phyloP scores from a whole-genome alignment of 495 filamentous ascomycete genomes.

The Penicillium dipodomyicola region DNA sequence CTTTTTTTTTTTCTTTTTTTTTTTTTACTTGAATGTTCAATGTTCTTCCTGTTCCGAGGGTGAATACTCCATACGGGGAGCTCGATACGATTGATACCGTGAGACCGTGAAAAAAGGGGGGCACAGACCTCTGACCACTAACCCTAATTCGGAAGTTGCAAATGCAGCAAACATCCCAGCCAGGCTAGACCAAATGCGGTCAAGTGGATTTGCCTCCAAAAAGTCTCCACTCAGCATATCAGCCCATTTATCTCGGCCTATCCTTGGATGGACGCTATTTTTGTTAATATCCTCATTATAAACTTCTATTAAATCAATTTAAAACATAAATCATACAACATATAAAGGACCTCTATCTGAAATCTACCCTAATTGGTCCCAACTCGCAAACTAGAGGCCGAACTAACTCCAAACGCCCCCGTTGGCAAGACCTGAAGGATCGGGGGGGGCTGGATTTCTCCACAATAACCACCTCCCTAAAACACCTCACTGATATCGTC shows the following conservation, averaged over 20 bases:
- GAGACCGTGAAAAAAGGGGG: constrained; percentile 6
- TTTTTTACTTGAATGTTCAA: neutral
- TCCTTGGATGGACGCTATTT: neutral
- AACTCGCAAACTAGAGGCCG: neutral
- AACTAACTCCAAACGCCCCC: constrained; percentile 7
- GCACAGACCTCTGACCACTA: constrained; percentile 3
- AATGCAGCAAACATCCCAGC: constrained; percentile 7
- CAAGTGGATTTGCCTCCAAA: neutral
- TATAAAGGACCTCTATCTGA: neutral
- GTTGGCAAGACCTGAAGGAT: constrained; percentile 1
- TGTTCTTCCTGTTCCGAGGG: neutral
- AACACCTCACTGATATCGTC: constrained; percentile 8
- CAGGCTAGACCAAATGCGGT: neutral
- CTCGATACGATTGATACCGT: neutral
- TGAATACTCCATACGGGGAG: neutral
- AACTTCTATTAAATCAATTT: neutral
- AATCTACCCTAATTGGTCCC: neutral
- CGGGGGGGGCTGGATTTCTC: constrained; percentile 8
- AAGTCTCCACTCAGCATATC: neutral
- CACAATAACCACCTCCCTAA: constrained; percentile 8
- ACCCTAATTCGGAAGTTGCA: constrained; percentile 14
- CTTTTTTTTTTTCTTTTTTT: neutral
- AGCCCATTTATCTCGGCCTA: neutral
- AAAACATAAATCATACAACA: neutral
- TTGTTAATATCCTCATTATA: neutral